These are phyloP conservation scores for Cryptococcus sp. DNA, from an alignment of 1,284 basidiomycete genomes.

Conservation along the genomic window DNA sequence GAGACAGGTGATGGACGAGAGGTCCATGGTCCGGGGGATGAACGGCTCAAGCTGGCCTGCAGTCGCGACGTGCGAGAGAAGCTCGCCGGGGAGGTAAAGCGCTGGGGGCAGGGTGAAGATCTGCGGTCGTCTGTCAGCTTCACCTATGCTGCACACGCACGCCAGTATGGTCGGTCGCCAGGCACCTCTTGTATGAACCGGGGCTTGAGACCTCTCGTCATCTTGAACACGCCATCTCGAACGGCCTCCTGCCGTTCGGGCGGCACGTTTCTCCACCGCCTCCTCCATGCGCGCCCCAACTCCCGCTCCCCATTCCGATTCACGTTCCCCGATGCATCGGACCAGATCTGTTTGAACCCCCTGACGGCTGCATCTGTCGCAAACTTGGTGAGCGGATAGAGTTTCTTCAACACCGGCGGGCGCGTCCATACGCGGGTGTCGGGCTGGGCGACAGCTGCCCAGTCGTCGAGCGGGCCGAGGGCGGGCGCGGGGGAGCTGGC, in stretches of 20 bases:
- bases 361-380: slow-evolving; percentile 17
- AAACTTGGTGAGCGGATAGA: slow-evolving; percentile 21
- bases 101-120: slow-evolving; percentile 23
- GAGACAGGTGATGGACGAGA: slow-evolving; percentile 14
- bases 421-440: slow-evolving; percentile 19
- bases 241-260: slow-evolving; percentile 27
- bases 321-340: slow-evolving; percentile 2
- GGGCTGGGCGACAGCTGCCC: no score
- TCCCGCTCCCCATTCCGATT: slow-evolving; percentile 8
- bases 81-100: slow-evolving; percentile 22
- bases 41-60: slow-evolving; percentile 19
- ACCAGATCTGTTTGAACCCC: slow-evolving; percentile 30
- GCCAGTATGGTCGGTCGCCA: neutral
- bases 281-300: slow-evolving; percentile 21
- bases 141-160: neutral
- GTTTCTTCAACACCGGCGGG: slow-evolving; percentile 19
- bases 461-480: no score
- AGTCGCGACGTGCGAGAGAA: slow-evolving; percentile 18
- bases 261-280: slow-evolving; percentile 23
- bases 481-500: no score
- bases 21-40: slow-evolving; percentile 7
- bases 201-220: slow-evolving; percentile 24
- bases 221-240: slow-evolving; percentile 24
- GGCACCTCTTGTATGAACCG: slow-evolving; percentile 27
- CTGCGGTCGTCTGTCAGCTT: slow-evolving; percentile 3